A percentile compares a stretch with the other conserved stretches of the same genome.
Conservation (phyloP, 805 yeast genomes). For the Ogataea naganishii region DNA sequence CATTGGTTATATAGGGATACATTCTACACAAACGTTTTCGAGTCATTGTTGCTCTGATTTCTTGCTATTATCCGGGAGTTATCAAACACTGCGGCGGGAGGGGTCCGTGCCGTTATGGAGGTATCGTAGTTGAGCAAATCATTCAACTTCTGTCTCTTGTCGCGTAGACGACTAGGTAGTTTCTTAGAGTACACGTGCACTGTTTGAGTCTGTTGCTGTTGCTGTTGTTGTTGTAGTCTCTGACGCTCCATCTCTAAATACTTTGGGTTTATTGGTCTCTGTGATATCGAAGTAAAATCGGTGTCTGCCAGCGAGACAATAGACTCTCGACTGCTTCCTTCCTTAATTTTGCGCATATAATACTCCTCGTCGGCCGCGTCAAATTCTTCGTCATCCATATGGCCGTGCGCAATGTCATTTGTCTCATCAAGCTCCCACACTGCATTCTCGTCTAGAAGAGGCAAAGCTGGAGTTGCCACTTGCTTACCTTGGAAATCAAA, state of each 20-base stretch:
- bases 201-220: neutral
- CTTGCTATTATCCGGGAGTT: too few relatives aligned
- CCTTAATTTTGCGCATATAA: neutral
- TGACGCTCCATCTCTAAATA: conserved; percentile 4
- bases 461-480: conserved; percentile 20
- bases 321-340: neutral
- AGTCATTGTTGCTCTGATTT: too few relatives aligned
- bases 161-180: too few relatives aligned
- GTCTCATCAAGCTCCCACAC: neutral
- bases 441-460: neutral
- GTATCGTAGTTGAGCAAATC: too few relatives aligned
- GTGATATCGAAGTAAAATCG: conserved; percentile 5
- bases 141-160: too few relatives aligned
- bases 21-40: too few relatives aligned
- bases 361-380: conserved; percentile 2
- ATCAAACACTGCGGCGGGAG: too few relatives aligned
- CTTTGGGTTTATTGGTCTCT: conserved; percentile 5
- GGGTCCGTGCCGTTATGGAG: too few relatives aligned
- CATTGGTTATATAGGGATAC: too few relatives aligned
- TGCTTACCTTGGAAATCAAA: conserved; percentile 6
- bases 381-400: neutral
- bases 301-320: neutral
- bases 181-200: too few relatives aligned
- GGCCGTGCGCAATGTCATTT: neutral
- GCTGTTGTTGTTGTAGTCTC: neutral